phyloP scores from a whole-genome alignment of 257 asterid genomes.

The Nicotiana obtusifolia region DNA sequence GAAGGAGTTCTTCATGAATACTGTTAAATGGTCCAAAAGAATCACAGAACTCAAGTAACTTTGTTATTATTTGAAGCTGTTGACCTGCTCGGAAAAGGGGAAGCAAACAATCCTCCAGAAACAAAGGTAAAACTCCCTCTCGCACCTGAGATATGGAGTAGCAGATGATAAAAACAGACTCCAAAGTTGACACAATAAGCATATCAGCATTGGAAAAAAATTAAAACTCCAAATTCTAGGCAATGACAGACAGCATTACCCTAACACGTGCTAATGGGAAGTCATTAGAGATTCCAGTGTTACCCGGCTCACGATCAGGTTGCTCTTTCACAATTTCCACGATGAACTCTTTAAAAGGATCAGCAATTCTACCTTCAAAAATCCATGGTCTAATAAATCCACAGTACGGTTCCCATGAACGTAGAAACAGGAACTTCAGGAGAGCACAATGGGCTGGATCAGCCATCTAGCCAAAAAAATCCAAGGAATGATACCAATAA shows the following conservation, averaged over 20 bases:
- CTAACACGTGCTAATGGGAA: slow-evolving; percentile 56
- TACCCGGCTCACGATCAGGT: slow-evolving; percentile 27
- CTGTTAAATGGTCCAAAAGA: slow-evolving; percentile 38
- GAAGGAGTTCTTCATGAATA: slow-evolving; percentile 57
- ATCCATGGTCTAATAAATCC: slow-evolving; percentile 92
- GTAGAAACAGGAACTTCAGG: slow-evolving; percentile 82
- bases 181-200: slow-evolving; percentile 15
- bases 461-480: slow-evolving; percentile 51
- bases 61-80: slow-evolving; percentile 88
- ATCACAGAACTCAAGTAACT: slow-evolving; percentile 69
- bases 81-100: slow-evolving; percentile 94
- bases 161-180: slow-evolving; percentile 21
- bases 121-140: slow-evolving; percentile 82
- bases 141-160: slow-evolving; percentile 51
- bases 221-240: slow-evolving; percentile 15
- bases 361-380: slow-evolving; percentile 70
- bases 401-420: slow-evolving; percentile 81
- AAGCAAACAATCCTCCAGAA: slow-evolving; percentile 67
- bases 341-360: slow-evolving; percentile 75
- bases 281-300: slow-evolving; percentile 31
- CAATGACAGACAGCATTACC: slow-evolving; percentile 46
- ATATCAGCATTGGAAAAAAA: slow-evolving; percentile 14
- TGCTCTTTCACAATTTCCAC: slow-evolving; percentile 47
- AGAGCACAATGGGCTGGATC: slow-evolving; percentile 76
- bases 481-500: neutral